These are phyloP conservation scores for Glonium stellatum DNA, from an alignment of 495 filamentous ascomycete species.

Conservation along the genomic window DNA sequence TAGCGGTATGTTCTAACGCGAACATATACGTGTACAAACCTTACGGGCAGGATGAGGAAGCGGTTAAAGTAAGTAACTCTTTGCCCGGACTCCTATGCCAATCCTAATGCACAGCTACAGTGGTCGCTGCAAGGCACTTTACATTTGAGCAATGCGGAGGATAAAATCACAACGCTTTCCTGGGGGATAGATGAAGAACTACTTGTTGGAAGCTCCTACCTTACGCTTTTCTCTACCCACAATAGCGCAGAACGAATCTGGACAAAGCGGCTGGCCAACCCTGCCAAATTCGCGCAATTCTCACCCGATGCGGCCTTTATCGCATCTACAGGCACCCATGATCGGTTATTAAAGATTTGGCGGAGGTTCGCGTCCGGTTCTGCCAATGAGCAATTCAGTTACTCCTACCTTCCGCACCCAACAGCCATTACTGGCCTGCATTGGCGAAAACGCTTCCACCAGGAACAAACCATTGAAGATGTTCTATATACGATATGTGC, in stretches of 20 bases:
- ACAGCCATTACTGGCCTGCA: slow-evolving; percentile 69
- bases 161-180: slow-evolving; percentile 57
- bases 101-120: slow-evolving; percentile 30
- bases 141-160: slow-evolving; percentile 33
- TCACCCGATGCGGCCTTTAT: slow-evolving; percentile 81
- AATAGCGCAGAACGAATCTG: slow-evolving; percentile 53
- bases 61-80: slow-evolving; percentile 50
- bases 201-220: slow-evolving; percentile 61
- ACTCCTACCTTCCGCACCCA: slow-evolving; percentile 82
- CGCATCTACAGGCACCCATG: slow-evolving; percentile 71
- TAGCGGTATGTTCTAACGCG: slow-evolving; percentile 62
- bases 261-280: slow-evolving; percentile 64
- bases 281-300: slow-evolving; percentile 68
- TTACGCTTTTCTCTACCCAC: slow-evolving; percentile 62
- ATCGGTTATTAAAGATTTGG: slow-evolving; percentile 89
- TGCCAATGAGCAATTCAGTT: slow-evolving; percentile 81
- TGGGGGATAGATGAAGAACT: slow-evolving; percentile 84
- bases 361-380: slow-evolving; percentile 76
- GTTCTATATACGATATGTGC: slow-evolving; percentile 87
- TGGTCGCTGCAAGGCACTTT: slow-evolving; percentile 49
- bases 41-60: slow-evolving; percentile 61
- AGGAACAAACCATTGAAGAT: slow-evolving; percentile 74
- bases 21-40: slow-evolving; percentile 73
- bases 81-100: slow-evolving; percentile 7
- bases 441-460: slow-evolving; percentile 71